Evolutionary conservation across 106 monocot species (phyloP).

Genomic region (Triglochin maritima): DNA sequence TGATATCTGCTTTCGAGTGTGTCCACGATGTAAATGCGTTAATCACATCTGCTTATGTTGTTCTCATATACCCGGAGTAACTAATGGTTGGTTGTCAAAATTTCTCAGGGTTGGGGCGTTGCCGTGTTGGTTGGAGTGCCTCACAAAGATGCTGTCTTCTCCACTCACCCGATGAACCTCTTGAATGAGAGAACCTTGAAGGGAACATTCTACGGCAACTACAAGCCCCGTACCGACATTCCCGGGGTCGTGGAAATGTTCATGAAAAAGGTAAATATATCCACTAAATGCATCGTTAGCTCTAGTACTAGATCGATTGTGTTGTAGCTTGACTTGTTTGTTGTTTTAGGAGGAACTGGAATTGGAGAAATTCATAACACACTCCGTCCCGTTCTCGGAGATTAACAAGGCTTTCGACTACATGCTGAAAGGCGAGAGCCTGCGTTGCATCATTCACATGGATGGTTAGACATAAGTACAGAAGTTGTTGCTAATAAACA

Average conservation of each 20-base stretch:
- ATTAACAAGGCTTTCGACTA: slow-evolving; percentile 51
- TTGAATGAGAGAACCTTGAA: slow-evolving; percentile 69
- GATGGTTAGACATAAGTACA: slow-evolving; percentile 9
- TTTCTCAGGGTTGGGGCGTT: slow-evolving; percentile 72
- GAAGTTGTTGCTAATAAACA: no score
- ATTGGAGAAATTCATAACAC: slow-evolving; percentile 50
- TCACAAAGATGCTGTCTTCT: slow-evolving; percentile 60
- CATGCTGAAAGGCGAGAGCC: slow-evolving; percentile 34
- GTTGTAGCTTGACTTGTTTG: not conserved
- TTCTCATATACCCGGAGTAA: not conserved
- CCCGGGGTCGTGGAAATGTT: slow-evolving; percentile 67
- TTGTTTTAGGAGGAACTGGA: slow-evolving; percentile 32
- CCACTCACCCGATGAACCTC: slow-evolving; percentile 63
- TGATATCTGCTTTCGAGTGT: slow-evolving; percentile 86
- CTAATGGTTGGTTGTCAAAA: no score
- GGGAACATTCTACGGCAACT: slow-evolving; percentile 89
- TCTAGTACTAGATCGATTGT: not conserved
- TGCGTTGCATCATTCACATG: slow-evolving; percentile 44
- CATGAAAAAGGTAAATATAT: slow-evolving; percentile 35
- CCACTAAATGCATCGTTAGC: not conserved
- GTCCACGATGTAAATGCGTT: slow-evolving; percentile 52
- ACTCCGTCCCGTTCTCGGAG: slow-evolving; percentile 28
- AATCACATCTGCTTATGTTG: no score
- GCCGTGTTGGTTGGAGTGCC: slow-evolving; percentile 80
- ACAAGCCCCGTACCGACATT: slow-evolving; percentile 67